Percentiles rank a stretch among this genome's conserved stretches.
Evolutionary conservation across 2,329 filamentous ascomycete genomes (phyloP).

Genomic region (Xylariomycetidae sp.): DNA sequence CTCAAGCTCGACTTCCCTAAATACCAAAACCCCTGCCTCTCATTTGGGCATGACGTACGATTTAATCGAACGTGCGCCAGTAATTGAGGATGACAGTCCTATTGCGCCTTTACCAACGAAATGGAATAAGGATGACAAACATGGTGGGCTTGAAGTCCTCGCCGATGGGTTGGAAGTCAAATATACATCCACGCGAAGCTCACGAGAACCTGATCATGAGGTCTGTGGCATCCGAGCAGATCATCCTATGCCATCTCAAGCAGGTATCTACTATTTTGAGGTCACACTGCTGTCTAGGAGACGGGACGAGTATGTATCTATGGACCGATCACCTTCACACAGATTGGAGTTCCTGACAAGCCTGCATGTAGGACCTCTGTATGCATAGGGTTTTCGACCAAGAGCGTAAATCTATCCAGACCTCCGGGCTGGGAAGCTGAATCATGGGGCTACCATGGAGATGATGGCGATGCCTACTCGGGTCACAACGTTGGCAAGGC

Average conservation of each 20-base stretch:
- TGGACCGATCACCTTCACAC: slow-evolving; percentile 1
- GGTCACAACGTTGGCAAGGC: slow-evolving; percentile 51
- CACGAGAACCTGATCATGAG: slow-evolving; percentile 60
- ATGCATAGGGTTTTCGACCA: slow-evolving; percentile 57
- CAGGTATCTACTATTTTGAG: slow-evolving; percentile 94
- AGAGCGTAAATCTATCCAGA: slow-evolving; percentile 47
- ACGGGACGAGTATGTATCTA: slow-evolving; percentile 48
- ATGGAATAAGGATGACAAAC: slow-evolving; percentile 80
- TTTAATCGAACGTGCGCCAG: slow-evolving; percentile 70
- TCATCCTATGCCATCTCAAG: slow-evolving; percentile 80
- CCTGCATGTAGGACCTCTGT: slow-evolving; percentile 47
- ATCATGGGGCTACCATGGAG: slow-evolving; percentile 66
- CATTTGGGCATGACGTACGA: slow-evolving; percentile 80
- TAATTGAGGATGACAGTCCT: slow-evolving; percentile 52
- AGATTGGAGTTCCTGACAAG: slow-evolving; percentile 10
- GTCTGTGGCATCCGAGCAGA: slow-evolving; percentile 80
- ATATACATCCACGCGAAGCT: slow-evolving; percentile 43
- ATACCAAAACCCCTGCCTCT: slow-evolving; percentile 51
- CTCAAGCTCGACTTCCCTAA: slow-evolving; percentile 38
- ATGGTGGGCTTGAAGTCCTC: slow-evolving; percentile 66
- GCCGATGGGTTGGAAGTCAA: slow-evolving; percentile 70
- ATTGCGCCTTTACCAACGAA: slow-evolving; percentile 69
- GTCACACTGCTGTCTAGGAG: slow-evolving; percentile 48
- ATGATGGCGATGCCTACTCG: slow-evolving; percentile 59
- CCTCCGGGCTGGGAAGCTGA: slow-evolving; percentile 64